A percentile compares a stretch with the other conserved stretches of the same genome.
phyloP scores from a whole-genome alignment of 495 filamentous ascomycete genomes.

The Aspergillus hancockii region DNA sequence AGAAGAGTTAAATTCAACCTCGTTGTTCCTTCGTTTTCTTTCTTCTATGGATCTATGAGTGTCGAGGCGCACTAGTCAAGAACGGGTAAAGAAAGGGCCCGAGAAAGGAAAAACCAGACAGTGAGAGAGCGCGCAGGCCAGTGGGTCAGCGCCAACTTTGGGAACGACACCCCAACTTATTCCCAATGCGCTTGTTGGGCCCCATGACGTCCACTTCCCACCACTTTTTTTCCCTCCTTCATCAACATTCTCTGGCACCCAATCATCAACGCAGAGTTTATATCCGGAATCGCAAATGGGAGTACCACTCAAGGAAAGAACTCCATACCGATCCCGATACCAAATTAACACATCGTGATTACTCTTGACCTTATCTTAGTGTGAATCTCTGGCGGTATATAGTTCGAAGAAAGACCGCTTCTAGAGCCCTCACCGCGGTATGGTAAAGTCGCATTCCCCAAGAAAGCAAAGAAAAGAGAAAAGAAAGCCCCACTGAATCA shows the following conservation, averaged over 20 bases:
- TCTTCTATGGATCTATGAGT: not conserved
- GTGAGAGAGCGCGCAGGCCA: not conserved
- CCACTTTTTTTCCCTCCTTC: conserved; percentile 1
- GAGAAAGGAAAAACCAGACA: not conserved
- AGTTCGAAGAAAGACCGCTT: not conserved
- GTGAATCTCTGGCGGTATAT: not conserved
- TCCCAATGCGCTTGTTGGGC: conserved; percentile 2
- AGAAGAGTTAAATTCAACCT: conserved; percentile 7
- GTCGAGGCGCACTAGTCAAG: not conserved
- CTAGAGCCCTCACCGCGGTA: too few species aligned
- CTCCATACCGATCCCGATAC: not conserved
- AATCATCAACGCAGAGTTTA: not conserved
- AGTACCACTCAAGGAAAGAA: not conserved
- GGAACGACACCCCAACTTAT: conserved; percentile 3
- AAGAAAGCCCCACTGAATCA: not conserved
- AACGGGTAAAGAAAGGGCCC: not conserved
- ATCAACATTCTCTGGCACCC: conserved; percentile 3
- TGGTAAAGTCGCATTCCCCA: too few species aligned
- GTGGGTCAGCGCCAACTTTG: not conserved
- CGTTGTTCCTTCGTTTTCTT: not conserved
- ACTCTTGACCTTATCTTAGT: conserved; percentile 1
- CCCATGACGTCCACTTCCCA: conserved; percentile 5
- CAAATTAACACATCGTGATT: not conserved
- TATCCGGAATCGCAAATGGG: not conserved
- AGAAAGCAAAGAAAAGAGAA: not conserved